Evolutionary conservation across 495 filamentous ascomycete species (phyloP).

Genomic region (Schizothecium vesticola): DNA sequence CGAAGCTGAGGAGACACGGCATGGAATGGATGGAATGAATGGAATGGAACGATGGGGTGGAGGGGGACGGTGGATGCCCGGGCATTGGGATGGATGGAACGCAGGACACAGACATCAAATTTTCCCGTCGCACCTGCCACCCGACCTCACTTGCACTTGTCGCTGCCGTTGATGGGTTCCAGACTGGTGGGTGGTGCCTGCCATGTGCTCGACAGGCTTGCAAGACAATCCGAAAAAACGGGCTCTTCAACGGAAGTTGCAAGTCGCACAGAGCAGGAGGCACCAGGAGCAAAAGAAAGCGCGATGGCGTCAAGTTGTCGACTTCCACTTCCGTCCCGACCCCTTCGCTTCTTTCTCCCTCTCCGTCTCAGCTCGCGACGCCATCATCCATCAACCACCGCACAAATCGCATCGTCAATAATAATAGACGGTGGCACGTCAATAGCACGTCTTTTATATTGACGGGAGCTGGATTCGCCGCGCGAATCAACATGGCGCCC

Average conservation of each 20-base stretch:
- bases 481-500: constrained; percentile 21
- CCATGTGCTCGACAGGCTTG: background rate
- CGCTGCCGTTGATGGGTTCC: background rate
- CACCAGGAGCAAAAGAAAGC: background rate
- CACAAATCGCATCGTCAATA: constrained; percentile 2
- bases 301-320: background rate
- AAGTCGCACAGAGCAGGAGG: background rate
- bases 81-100: too few species aligned
- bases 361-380: background rate
- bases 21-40: background rate
- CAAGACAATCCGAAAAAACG: background rate
- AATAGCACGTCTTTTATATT: constrained; percentile 12
- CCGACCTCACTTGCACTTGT: background rate
- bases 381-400: background rate
- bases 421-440: constrained; percentile 3
- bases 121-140: background rate
- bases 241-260: background rate
- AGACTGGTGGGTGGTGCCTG: background rate
- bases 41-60: background rate
- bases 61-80: background rate
- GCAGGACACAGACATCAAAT: background rate
- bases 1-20: background rate
- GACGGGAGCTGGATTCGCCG: constrained; percentile 4
- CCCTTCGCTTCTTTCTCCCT: background rate
- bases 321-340: background rate